Conservation (phyloP, 2,329 filamentous ascomycete species). For the Tympanopsis confertula region DNA sequence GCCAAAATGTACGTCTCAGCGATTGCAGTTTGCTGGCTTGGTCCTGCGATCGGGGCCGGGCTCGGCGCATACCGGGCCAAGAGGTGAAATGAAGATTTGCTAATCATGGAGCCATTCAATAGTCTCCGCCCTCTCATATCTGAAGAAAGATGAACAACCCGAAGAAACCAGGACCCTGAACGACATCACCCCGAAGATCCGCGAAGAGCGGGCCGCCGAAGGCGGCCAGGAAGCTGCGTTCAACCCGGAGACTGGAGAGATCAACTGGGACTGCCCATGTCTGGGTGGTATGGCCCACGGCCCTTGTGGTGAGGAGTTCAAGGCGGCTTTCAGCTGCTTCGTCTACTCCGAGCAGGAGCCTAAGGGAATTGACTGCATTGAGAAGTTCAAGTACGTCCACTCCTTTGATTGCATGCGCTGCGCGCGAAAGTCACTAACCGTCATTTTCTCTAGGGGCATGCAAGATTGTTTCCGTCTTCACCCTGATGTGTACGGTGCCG, state of each 20-base stretch:
- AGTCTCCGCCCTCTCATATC: background rate
- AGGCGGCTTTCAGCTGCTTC: conserved; percentile 92
- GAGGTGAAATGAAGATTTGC: background rate
- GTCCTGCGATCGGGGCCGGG: background rate
- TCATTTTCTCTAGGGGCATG: conserved; percentile 46
- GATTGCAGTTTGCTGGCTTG: background rate
- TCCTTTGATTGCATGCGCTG: conserved; percentile 81
- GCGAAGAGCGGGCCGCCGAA: background rate
- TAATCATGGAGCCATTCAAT: background rate
- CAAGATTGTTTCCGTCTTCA: conserved; percentile 91
- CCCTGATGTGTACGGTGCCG: conserved; percentile 84
- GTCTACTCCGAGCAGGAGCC: conserved; percentile 90
- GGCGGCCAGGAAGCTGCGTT: conserved; percentile 61
- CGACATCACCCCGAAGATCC: background rate
- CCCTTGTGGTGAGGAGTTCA: conserved; percentile 91
- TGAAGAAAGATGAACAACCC: background rate
- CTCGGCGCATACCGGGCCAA: too few relatives aligned
- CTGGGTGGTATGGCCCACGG: conserved; percentile 94
- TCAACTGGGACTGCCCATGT: conserved; percentile 99
- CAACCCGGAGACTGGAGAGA: conserved; percentile 96
- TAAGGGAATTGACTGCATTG: conserved; percentile 95
- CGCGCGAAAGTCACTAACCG: conserved; percentile 78
- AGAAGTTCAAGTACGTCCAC: conserved; percentile 63
- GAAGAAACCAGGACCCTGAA: background rate
- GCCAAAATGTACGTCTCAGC: conserved; percentile 51